Conservation (phyloP, 129 eudicot species). For the Tanacetum coccineum region DNA sequence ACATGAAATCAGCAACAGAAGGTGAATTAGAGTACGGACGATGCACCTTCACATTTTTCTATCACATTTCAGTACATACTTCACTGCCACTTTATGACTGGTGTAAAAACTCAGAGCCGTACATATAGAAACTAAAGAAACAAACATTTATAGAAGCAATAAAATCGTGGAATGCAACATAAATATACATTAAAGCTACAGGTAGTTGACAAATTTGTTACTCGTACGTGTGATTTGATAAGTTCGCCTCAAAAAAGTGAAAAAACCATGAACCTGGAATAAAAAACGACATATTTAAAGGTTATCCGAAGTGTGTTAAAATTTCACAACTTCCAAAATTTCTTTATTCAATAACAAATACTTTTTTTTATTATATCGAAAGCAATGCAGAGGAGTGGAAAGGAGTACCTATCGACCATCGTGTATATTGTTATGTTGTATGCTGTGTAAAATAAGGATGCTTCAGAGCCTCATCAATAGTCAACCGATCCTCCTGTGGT, state of each 20-base stretch:
- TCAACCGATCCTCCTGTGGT: conserved; percentile 77
- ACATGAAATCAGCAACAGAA: too few relatives aligned
- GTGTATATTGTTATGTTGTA: conserved; percentile 22
- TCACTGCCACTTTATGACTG: not conserved
- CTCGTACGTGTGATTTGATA: not conserved
- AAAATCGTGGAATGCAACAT: not conserved
- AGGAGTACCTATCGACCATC: conserved; percentile 15
- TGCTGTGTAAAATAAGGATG: conserved; percentile 77
- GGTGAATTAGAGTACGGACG: too few relatives aligned
- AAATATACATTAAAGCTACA: not conserved
- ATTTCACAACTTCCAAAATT: conserved; percentile 14
- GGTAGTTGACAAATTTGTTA: not conserved
- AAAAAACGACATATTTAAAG: not conserved
- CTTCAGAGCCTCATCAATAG: conserved; percentile 81
- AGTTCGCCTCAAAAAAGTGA: conserved; percentile 3
- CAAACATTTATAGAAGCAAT: not conserved
- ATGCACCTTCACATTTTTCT: not conserved
- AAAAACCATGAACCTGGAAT: conserved; percentile 24
- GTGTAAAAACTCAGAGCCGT: not conserved
- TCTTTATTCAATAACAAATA: not conserved
- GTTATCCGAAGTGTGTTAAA: not conserved
- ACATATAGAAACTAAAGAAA: conserved; percentile 7
- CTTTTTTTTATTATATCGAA: not conserved
- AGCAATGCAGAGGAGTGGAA: conserved; percentile 8
- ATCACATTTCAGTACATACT: not conserved